A percentile compares a stretch with the other conserved stretches of the same genome.
These are phyloP conservation scores for Diaporthe vexans DNA, from an alignment of 2,329 filamentous ascomycete species.

Conservation along the genomic window DNA sequence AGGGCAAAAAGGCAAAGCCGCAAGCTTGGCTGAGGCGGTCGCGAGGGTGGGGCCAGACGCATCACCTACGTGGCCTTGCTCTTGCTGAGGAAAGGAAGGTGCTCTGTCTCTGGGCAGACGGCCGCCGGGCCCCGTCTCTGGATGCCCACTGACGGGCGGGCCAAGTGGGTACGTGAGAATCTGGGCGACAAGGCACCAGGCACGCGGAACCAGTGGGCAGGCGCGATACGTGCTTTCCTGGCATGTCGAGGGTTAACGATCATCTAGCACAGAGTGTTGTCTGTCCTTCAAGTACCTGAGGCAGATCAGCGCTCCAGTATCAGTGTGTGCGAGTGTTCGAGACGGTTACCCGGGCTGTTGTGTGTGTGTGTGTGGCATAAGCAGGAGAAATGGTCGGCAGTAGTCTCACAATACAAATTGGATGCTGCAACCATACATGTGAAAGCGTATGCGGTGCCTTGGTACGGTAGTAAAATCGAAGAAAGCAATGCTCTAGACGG, in stretches of 20 bases:
- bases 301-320: no score
- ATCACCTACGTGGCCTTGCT: conserved; percentile 29
- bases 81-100: conserved; percentile 4
- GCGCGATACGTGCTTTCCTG: background rate
- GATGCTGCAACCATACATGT: no score
- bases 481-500: no score
- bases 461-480: no score
- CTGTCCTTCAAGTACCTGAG: no score
- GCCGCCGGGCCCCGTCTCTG: background rate
- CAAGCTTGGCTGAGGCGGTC: conserved; percentile 7
- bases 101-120: background rate
- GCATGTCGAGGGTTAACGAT: background rate
- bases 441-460: no score
- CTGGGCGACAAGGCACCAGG: background rate
- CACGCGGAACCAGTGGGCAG: no score
- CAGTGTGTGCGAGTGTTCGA: no score
- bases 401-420: no score
- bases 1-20: background rate
- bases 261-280: background rate
- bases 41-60: background rate
- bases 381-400: no score
- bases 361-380: no score
- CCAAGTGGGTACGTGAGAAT: background rate
- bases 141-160: background rate
- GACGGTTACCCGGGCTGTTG: no score